Conservation (phyloP, 2,329 filamentous ascomycete genomes). For the Pseudocercospora pini-densiflorae region DNA sequence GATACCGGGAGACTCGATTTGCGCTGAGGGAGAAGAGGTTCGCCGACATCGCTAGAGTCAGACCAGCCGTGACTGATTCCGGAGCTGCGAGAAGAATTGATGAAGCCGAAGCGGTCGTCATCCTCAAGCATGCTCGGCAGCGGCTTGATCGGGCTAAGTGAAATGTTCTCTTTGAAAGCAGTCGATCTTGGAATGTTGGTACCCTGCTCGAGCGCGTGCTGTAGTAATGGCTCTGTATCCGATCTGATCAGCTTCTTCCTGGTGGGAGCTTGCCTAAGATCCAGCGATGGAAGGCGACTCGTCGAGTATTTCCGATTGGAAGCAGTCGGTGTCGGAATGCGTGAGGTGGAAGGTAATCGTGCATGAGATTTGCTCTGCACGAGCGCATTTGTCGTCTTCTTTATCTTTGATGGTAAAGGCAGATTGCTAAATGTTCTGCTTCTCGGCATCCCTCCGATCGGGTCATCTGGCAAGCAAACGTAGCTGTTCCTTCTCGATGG, state of each 20-base stretch:
- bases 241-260: slow-evolving; percentile 35
- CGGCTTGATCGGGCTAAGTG: slow-evolving; percentile 35
- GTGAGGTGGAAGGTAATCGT: slow-evolving; percentile 34
- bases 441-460: slow-evolving; percentile 39
- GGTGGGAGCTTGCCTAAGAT: slow-evolving; percentile 15
- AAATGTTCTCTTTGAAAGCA: slow-evolving; percentile 42
- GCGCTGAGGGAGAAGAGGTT: slow-evolving; percentile 10
- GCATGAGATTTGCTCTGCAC: slow-evolving; percentile 35
- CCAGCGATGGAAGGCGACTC: slow-evolving; percentile 24
- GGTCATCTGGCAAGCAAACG: slow-evolving; percentile 39
- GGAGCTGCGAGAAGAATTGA: slow-evolving; percentile 23
- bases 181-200: slow-evolving; percentile 29
- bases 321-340: slow-evolving; percentile 31
- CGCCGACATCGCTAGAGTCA: slow-evolving; percentile 16
- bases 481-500: slow-evolving; percentile 38
- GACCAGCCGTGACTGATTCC: slow-evolving; percentile 24
- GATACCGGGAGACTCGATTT: slow-evolving; percentile 3
- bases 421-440: slow-evolving; percentile 44
- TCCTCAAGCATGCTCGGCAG: slow-evolving; percentile 28
- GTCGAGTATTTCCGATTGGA: slow-evolving; percentile 33
- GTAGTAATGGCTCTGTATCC: slow-evolving; percentile 42
- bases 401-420: slow-evolving; percentile 34
- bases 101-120: slow-evolving; percentile 18
- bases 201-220: slow-evolving; percentile 18
- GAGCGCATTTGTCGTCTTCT: slow-evolving; percentile 28